Evolutionary conservation across 208 protist genomes (phyloP).

Genomic region (Crithidia sp.): DNA sequence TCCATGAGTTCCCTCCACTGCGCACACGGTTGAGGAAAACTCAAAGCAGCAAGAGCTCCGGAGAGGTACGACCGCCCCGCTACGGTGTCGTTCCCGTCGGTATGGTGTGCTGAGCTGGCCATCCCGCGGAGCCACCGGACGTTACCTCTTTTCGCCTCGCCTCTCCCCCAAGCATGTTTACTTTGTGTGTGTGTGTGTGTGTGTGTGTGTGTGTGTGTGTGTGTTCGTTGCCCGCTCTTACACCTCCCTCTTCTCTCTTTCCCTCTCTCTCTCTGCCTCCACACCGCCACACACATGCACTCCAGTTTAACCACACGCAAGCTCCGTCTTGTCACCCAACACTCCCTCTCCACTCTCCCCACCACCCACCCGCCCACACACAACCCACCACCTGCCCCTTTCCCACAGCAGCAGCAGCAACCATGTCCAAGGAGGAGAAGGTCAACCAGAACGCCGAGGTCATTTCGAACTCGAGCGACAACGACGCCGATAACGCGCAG

Average conservation of each 20-base stretch:
- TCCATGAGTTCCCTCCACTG: no score
- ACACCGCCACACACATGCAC: background rate
- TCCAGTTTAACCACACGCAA: background rate
- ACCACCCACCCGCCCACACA: background rate
- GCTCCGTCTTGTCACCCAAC: background rate
- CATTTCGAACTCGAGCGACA: slow-evolving; percentile 7
- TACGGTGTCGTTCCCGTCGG: no score
- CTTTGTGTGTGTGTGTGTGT: slow-evolving; percentile 37
- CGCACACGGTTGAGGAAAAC: no score
- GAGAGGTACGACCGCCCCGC: no score
- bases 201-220: no score
- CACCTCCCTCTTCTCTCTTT: slow-evolving; percentile 16
- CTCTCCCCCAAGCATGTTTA: background rate
- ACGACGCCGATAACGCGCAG: background rate
- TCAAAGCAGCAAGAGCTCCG: no score
- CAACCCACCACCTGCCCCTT: slow-evolving; percentile 16
- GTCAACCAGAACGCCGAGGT: slow-evolving; percentile 9
- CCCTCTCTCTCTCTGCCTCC: background rate
- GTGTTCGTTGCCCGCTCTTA: no score
- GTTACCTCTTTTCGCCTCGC: background rate
- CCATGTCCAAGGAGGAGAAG: slow-evolving; percentile 7
- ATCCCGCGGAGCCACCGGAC: no score
- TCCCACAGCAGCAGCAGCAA: background rate
- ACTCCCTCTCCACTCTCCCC: background rate
- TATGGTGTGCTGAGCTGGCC: no score